Evolutionary conservation across 1,139 yeast genomes (phyloP), one percentile per base, ranked within the genome.

Genomic region (Saccharomycopsis hybrid): DNA sequence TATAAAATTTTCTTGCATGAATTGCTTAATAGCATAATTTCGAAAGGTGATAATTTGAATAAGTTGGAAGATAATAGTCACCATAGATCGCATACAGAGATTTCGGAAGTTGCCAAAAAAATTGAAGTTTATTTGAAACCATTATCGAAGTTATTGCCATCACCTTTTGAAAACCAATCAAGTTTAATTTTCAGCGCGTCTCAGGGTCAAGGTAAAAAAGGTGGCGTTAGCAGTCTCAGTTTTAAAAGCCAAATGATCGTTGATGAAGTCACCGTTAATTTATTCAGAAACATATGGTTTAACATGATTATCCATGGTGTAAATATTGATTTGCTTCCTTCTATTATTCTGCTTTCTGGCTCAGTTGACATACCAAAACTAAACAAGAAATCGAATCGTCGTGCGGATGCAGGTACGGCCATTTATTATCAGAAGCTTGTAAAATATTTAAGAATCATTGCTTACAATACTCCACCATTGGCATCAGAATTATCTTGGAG

Each of bases 221-320:
- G 24, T 7, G 5, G 18, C 5, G 39, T 13, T 36, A 24, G 13
- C 39, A n/a, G 18, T 7, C 18, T 8, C 24, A 13, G 39, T 13
- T 5, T 5, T 8, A 36, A 5, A 5, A n/a, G 39, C 7, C 39
- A 36, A 30, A 11, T 7, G 3, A 27, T 33, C 13, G 53, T 57
- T 9, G 67, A 65, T 49, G 64, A 63, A 37, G 57, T 36, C 2
- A 44, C 78, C 1, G 68, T 77, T 49, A 70, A 76, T 43, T 68
- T 83, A 52, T 88, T 90, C 69, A 78, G 95, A 61, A 86, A 92
- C 64, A 80, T 88, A 46, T 94, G 99, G 99, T 89, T 86, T 64
- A 92, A 90, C 61, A 74, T 92, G 77, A 94, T 85, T 3, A 87
- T 90, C 42, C 96, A 92, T 65, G 98, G 98, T 0, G 42, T 52